Base-by-base conservation (phyloP, 306 rosid species). In the Quercus gilva region DNA sequence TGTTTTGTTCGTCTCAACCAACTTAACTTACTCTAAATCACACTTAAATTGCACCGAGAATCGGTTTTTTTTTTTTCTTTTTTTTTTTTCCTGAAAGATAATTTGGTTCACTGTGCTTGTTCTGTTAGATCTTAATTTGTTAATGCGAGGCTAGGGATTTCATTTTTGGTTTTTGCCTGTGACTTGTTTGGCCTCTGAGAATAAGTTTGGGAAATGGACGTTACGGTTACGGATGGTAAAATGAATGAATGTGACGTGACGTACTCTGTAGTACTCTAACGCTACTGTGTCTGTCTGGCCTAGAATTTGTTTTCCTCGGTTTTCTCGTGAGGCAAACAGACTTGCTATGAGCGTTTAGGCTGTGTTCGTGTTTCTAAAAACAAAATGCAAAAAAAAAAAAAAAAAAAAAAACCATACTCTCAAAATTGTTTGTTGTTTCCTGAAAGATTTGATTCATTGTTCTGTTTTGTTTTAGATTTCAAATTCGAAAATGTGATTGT, bases 281-380 rank as follows among this genome's bases (percentile, higher is more conserved):
- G 20, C 37, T 15, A 28, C 29, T 12, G 31, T 25, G 17, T 59
- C 28, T 58, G 31, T 25, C 31, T 59, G 31, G 18, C 12, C 4
- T 63, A 28, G 37, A 13, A 41, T 35, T 41, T 26, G 26, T 71
- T 21, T 78, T 73, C 53, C 41, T 52, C 28, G 4, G 13, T 18
- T 60, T 81, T 76, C 73, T 81, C 53, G 68, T 61, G 64, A 20
- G 45, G 60, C 67, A 29, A 53, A 18, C 58, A 75, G 53, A 18
- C 2, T 37, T 37, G 10, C 10, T 7, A 37, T 1, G 43, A 9
- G 26, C 41, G 2, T 26, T 5, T 13, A 37, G 10, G 43, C 43
- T 6, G 2, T 60, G 6, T 31, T 14, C 13, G 5, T 23, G 67
- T 25, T 35, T 35, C 43, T 35, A 6, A 35, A 6, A 35, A 35